Evolutionary conservation across 495 filamentous ascomycete genomes (phyloP).

Genomic region (Parathielavia appendiculata): DNA sequence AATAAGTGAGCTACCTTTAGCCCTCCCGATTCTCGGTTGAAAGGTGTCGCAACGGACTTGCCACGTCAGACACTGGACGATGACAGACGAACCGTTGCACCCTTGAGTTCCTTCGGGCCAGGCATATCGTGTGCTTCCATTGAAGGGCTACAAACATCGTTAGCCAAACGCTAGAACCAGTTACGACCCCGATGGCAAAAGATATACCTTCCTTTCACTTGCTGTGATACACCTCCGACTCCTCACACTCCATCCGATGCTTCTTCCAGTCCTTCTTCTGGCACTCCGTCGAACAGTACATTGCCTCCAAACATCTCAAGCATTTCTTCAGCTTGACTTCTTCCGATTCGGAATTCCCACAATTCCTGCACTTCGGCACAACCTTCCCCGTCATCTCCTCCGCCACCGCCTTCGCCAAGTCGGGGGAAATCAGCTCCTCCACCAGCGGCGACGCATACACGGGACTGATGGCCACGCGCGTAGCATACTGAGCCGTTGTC

Average conservation of each 20-base stretch:
- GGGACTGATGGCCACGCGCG: slow-evolving; percentile 37
- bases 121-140: too few relatives aligned
- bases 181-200: neutral
- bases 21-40: too few relatives aligned
- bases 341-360: slow-evolving; percentile 24
- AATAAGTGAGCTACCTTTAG: too few relatives aligned
- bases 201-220: neutral
- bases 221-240: slow-evolving; percentile 2
- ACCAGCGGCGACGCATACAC: slow-evolving; percentile 29
- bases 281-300: slow-evolving; percentile 35
- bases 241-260: slow-evolving; percentile 33
- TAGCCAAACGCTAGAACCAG: neutral
- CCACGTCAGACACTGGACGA: too few relatives aligned
- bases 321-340: slow-evolving; percentile 28
- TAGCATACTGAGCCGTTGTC: slow-evolving; percentile 21
- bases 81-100: too few relatives aligned
- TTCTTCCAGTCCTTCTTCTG: slow-evolving; percentile 39
- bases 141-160: too few relatives aligned
- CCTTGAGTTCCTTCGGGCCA: too few relatives aligned
- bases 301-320: slow-evolving; percentile 25
- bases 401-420: slow-evolving; percentile 4
- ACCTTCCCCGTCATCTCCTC: neutral
- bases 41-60: too few relatives aligned
- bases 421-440: slow-evolving; percentile 28
- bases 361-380: slow-evolving; percentile 25